phyloP scores from a whole-genome alignment of 176 grass and related monocot genomes.

The Miscanthus lutarioriparius region DNA sequence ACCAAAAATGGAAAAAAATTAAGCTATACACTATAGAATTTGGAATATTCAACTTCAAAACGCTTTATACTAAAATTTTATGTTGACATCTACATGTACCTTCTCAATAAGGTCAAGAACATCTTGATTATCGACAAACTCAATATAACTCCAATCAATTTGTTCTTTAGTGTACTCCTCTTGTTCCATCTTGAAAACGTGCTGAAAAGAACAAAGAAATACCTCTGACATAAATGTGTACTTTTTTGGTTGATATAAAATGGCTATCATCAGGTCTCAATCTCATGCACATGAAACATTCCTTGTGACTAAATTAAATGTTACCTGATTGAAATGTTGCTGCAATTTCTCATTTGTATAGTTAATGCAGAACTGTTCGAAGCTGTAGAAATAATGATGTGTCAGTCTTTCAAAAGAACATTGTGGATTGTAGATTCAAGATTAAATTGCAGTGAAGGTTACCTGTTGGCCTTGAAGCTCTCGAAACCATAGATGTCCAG shows the following conservation, averaged over 20 bases:
- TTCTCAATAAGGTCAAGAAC: slow-evolving; percentile 99
- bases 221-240: slow-evolving; percentile 37
- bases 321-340: slow-evolving; percentile 99
- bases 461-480: slow-evolving; percentile 98
- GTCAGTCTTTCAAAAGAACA: slow-evolving; percentile 2
- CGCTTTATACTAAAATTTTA: slow-evolving; percentile 1
- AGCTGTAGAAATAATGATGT: slow-evolving; percentile 53
- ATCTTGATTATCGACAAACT: slow-evolving; percentile 99
- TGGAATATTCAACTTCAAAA: background rate
- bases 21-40: background rate
- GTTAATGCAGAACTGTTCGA: slow-evolving; percentile 99
- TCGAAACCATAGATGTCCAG: slow-evolving; percentile 99
- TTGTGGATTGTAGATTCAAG: slow-evolving; percentile 11
- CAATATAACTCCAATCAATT: slow-evolving; percentile 99
- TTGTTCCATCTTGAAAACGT: slow-evolving; percentile 99
- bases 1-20: no score
- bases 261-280: background rate
- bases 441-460: slow-evolving; percentile 7
- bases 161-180: slow-evolving; percentile 99
- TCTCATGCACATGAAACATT: slow-evolving; percentile 31
- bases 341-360: slow-evolving; percentile 99
- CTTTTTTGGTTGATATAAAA: slow-evolving; percentile 33
- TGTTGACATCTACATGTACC: slow-evolving; percentile 42
- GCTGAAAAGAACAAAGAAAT: slow-evolving; percentile 62
- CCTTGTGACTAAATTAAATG: slow-evolving; percentile 33